phyloP scores from a whole-genome alignment of 2,329 filamentous ascomycete species.

The Basipetospora chlamydospora region DNA sequence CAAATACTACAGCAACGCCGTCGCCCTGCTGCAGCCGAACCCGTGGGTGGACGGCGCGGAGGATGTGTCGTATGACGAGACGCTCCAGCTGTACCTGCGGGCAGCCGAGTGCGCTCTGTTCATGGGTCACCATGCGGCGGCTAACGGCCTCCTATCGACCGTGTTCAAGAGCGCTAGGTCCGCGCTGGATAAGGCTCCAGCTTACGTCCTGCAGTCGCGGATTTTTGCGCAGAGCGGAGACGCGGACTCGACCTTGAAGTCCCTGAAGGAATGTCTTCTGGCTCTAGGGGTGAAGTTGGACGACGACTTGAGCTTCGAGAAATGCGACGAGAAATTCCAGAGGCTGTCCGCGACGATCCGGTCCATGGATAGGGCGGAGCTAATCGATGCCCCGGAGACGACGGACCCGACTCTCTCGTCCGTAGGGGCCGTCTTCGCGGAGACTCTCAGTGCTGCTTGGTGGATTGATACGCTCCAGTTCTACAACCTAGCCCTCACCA shows the following conservation, averaged over 20 bases:
- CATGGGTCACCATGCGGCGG: conserved; percentile 55
- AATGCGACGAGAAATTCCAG: conserved; percentile 64
- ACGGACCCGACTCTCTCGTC: conserved; percentile 42
- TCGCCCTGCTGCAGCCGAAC: conserved; percentile 63
- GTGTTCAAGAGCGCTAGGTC: conserved; percentile 58
- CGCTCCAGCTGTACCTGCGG: conserved; percentile 61
- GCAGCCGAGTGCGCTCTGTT: conserved; percentile 74
- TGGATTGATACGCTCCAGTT: conserved; percentile 62
- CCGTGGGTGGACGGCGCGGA: conserved; percentile 57
- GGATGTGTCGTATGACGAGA: conserved; percentile 78
- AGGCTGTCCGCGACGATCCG: conserved; percentile 44
- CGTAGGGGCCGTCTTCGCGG: conserved; percentile 54
- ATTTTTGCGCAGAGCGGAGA: conserved; percentile 65
- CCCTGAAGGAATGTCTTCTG: conserved; percentile 55
- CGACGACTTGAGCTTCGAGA: conserved; percentile 53
- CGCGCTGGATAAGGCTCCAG: conserved; percentile 66
- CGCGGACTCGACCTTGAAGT: conserved; percentile 50
- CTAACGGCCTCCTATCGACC: conserved; percentile 51
- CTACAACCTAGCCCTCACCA: conserved; percentile 53
- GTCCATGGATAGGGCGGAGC: conserved; percentile 33
- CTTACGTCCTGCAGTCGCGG: conserved; percentile 70
- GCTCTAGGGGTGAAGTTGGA: conserved; percentile 55
- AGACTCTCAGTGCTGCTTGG: conserved; percentile 56
- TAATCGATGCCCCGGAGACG: conserved; percentile 27
- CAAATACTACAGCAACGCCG: conserved; percentile 65